Evolutionary conservation across 805 yeast genomes (phyloP).

Genomic region (Hanseniaspora jakobsenii): DNA sequence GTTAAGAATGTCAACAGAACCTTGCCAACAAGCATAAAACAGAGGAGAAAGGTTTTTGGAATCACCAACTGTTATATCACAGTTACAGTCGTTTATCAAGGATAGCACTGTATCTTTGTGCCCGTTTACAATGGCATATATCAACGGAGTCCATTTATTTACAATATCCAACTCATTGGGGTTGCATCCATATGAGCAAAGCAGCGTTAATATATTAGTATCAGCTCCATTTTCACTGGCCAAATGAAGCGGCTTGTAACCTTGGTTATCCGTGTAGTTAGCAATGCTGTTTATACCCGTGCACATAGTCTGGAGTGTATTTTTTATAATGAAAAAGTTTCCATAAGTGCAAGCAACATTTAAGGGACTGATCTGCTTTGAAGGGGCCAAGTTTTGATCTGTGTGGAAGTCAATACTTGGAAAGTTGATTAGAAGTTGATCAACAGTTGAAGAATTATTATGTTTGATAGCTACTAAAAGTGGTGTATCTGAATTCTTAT

Average conservation of each 20-base stretch:
- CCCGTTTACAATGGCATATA: slow-evolving; percentile 82
- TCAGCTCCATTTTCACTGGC: slow-evolving; percentile 73
- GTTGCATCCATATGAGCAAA: slow-evolving; percentile 61
- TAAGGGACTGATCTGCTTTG: slow-evolving; percentile 37
- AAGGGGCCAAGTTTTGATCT: slow-evolving; percentile 46
- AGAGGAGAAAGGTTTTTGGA: slow-evolving; percentile 70
- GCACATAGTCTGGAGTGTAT: slow-evolving; percentile 36
- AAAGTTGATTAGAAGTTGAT: slow-evolving; percentile 35
- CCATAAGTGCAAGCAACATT: slow-evolving; percentile 85
- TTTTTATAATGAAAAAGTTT: slow-evolving; percentile 53
- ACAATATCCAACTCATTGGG: slow-evolving; percentile 72
- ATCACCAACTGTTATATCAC: slow-evolving; percentile 55
- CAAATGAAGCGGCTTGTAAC: slow-evolving; percentile 76
- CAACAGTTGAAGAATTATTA: slow-evolving; percentile 45
- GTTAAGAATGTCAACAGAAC: slow-evolving; percentile 71
- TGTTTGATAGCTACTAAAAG: slow-evolving; percentile 65
- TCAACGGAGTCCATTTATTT: slow-evolving; percentile 88
- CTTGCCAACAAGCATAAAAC: slow-evolving; percentile 89
- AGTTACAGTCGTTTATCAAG: slow-evolving; percentile 54
- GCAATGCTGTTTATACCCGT: slow-evolving; percentile 15
- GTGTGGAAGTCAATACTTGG: slow-evolving; percentile 34
- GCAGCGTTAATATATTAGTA: slow-evolving; percentile 49
- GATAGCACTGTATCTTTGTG: slow-evolving; percentile 57
- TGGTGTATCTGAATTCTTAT: slow-evolving; percentile 72
- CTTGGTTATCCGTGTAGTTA: slow-evolving; percentile 60